Base-by-base conservation (phyloP, 306 rosid species). In the Quercus robur region DNA sequence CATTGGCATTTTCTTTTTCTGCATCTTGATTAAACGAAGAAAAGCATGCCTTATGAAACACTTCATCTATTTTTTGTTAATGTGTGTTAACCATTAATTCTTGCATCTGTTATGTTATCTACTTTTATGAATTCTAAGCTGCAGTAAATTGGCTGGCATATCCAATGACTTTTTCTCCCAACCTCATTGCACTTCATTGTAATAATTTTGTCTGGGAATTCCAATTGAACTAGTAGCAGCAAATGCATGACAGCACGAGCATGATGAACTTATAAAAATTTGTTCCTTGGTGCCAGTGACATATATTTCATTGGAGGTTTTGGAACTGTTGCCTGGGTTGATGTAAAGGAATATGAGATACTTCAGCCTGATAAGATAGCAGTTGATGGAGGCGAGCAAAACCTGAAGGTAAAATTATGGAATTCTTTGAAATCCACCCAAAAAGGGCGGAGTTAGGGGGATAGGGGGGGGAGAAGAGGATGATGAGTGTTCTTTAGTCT, bases 281-380 rank as follows among this genome's bases (percentile, higher is more conserved):
- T n/a, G 59, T 15, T 77, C 41, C 35, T 77, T 90, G 19, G 74
- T 89, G 68, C 18, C 90, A 96, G 99, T 81, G 99, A 96, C 90
- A 89, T 96, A 77, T 96, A 96, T 88, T 96, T 96, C 89, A 96
- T 96, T 76, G 99, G 99, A 77, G 99, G 99, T 70, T 96, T 96
- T 83, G 99, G 99, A 51, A 96, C 99, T 85, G 99, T 96, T 71
- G 99, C 99, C 73, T 96, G 99, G 99, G 94, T 93, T 78, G 93
- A 93, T 81, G 99, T 96, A 77, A 91, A 96, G 77, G 98, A 96
- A 78, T 96, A 91, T 10, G 99, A 96, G 87, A 78, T 85, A 83
- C 86, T 96, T 84, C 89, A 93, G 85, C 99, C 99, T 74, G 99
- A 96, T 82, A 96, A 91, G 89, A 96, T 96, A 81, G 99, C 98